Percentiles rank a stretch among this genome's conserved stretches.
Evolutionary conservation across 768 basidiomycete genomes (phyloP).

Genomic region (Russula compacta): DNA sequence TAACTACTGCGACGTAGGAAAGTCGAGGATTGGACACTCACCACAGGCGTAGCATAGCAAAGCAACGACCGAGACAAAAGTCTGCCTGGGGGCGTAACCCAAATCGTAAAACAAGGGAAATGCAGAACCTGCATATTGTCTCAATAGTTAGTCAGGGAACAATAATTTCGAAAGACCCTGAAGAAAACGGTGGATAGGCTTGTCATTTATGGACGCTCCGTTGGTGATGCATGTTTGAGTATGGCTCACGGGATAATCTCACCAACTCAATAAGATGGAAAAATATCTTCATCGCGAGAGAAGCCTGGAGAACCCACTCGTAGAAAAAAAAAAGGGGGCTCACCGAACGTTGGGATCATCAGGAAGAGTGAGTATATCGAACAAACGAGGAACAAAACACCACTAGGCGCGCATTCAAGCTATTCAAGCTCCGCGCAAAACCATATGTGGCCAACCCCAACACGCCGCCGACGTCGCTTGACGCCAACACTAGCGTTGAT

Average conservation of each 20-base stretch:
- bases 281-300: constrained; percentile 20
- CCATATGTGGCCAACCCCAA: not conserved
- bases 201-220: constrained; percentile 11
- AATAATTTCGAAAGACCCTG: not conserved
- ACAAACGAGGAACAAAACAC: too few relatives aligned
- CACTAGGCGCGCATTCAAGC: too few relatives aligned
- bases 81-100: not conserved
- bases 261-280: constrained; percentile 20
- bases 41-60: not conserved
- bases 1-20: not conserved
- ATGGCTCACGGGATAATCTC: constrained; percentile 19
- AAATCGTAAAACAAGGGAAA: not conserved
- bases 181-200: not conserved
- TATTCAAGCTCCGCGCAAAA: constrained; percentile 11
- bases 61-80: not conserved
- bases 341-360: not conserved
- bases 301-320: not conserved
- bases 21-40: not conserved
- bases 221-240: constrained; percentile 24
- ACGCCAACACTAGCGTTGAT: not conserved
- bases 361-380: not conserved
- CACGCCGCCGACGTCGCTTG: not conserved
- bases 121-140: not conserved
- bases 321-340: not conserved
- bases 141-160: not conserved